Evolutionary conservation across 352 stramenopile genomes (phyloP), one percentile per base, ranked within the genome.

Genomic region (Elongisporangium senticosum): DNA sequence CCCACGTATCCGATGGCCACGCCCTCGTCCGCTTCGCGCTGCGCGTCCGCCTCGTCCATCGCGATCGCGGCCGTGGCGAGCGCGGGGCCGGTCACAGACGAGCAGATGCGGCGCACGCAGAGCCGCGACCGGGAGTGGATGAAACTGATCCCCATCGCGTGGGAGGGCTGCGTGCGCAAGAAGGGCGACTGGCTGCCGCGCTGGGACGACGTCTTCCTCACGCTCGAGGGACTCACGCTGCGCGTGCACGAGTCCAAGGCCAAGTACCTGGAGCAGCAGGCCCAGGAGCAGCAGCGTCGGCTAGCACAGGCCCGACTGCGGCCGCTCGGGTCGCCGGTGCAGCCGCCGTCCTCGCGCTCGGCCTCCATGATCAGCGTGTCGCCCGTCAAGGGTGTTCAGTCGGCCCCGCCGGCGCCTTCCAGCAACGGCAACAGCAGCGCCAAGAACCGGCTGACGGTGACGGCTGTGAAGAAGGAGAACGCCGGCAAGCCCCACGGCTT

Each of bases 141-240:
- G 78, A 79, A 87, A 58, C 61, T 89, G 33, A 82, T 89, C 47
- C 82, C 82, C 50, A 84, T 92, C 54, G 61, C 71, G 15, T 91
- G 78, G 79, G 73, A 88, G 50, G 81, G 83, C 33, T 68, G 63
- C 37, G 69, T 86, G 56, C 72, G 73, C 40, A 82, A 79, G 66
- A 90, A 90, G 55, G 74, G 81, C 56, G 83, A 93, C 53, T 93
- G 83, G 83, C 61, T 93, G 20, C 83, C 83, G 40, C 75, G 75
- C 28, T 93, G 83, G 83, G 83, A 93, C 51, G 75, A 90, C 56
- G 53, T 81, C 14, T 90, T 81, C 43, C 15, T 87, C 53, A 77
- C 77, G 60, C 62, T 93, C 49, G 81, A 91, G 40, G 83, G 79
- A 21, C 59, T 75, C 24, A 72, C 61, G 59, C 56, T 91, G 63